phyloP scores from a whole-genome alignment of 768 basidiomycete species.

The Suillus sp. region DNA sequence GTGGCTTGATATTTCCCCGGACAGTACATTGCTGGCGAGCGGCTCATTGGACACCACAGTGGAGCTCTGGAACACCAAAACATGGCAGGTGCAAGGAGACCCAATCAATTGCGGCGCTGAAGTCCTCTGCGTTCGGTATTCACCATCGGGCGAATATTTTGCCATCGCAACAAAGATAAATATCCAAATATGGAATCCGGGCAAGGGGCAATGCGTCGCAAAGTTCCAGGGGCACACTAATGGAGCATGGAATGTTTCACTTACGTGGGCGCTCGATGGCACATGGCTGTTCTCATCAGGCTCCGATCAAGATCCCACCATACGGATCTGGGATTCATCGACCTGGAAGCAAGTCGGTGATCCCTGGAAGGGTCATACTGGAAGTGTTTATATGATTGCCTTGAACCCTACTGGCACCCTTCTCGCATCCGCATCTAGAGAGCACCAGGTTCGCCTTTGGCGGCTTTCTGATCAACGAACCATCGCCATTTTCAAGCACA shows the following conservation, averaged over 20 bases:
- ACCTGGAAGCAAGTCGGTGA: background rate
- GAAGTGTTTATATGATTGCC: rapidly evolving
- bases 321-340: background rate
- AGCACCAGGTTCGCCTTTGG: background rate
- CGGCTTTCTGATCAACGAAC: background rate
- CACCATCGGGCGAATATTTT: background rate
- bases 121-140: background rate
- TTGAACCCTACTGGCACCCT: background rate
- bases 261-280: background rate
- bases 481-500: background rate
- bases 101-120: background rate
- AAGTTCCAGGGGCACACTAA: background rate
- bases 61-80: background rate
- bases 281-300: background rate
- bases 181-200: constrained; percentile 1
- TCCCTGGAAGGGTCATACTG: background rate
- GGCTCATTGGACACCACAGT: background rate
- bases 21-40: background rate
- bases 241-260: background rate
- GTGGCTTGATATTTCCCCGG: background rate
- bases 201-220: background rate
- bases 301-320: rapidly evolving
- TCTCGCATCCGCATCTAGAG: background rate
- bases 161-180: background rate
- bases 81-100: background rate